Conservation (phyloP, 768 basidiomycete genomes). For the Termitomyces sp. region DNA sequence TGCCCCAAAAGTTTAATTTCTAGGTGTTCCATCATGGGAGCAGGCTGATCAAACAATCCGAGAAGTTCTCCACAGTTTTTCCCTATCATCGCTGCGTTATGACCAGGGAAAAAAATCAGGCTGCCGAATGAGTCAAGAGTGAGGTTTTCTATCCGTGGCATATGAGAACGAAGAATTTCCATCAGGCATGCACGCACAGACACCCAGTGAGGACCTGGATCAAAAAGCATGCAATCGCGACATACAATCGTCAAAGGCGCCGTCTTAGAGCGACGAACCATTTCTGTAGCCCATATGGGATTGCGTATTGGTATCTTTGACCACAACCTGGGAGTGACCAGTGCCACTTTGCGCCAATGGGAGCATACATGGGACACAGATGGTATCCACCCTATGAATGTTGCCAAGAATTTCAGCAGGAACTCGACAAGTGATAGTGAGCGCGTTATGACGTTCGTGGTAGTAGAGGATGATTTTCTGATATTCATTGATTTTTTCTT, state of each 20-base stretch:
- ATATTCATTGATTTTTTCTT: background rate
- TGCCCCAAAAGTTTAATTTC: background rate
- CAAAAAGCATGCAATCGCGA: background rate
- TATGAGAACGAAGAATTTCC: background rate
- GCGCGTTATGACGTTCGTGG: background rate
- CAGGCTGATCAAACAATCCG: background rate
- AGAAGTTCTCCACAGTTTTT: background rate
- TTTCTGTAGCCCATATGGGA: background rate
- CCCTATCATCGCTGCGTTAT: no score
- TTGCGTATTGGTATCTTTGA: background rate
- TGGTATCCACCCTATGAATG: background rate
- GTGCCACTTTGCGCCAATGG: background rate
- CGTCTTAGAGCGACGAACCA: background rate
- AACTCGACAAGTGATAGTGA: background rate
- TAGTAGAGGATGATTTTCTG: background rate
- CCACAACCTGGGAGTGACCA: background rate
- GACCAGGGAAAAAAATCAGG: no score
- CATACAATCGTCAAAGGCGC: background rate
- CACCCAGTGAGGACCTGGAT: background rate
- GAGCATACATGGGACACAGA: background rate
- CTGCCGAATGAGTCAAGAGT: background rate
- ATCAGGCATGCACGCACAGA: background rate
- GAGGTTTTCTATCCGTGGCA: background rate
- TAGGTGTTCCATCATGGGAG: background rate
- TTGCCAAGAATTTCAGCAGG: background rate